phyloP scores from a whole-genome alignment of 805 yeast genomes.

The Candida oleophila region DNA sequence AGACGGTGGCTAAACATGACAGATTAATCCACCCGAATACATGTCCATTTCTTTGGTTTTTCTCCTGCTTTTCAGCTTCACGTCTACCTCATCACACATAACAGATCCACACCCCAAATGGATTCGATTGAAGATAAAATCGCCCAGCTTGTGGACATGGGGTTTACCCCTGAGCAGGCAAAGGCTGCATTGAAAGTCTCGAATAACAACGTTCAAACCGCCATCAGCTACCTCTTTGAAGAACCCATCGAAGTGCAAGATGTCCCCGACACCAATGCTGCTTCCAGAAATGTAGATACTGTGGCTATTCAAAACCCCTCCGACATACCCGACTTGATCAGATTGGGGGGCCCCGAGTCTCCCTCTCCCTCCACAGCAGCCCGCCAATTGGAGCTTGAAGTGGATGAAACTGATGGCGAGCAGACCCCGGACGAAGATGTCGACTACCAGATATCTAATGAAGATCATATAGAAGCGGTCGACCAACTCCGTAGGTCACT shows the following conservation, averaged over 20 bases:
- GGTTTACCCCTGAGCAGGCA: conserved; percentile 37
- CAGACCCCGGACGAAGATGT: conserved; percentile 4
- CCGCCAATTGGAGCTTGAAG: neutral
- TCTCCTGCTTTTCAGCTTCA: too few species aligned
- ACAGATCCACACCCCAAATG: too few species aligned
- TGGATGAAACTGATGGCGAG: conserved; percentile 1
- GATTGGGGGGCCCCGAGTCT: neutral
- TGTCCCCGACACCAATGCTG: neutral
- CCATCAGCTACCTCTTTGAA: conserved; percentile 34
- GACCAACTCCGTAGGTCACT: neutral
- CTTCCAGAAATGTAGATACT: conserved; percentile 13
- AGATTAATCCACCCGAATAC: too few species aligned
- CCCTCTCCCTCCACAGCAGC: neutral
- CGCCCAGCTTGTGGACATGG: conserved; percentile 35
- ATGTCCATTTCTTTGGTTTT: too few species aligned
- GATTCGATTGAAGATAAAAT: conserved; percentile 12
- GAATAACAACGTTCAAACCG: conserved; percentile 24
- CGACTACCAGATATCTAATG: neutral
- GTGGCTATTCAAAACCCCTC: conserved; percentile 27
- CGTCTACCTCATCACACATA: too few species aligned
- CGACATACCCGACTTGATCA: conserved; percentile 29
- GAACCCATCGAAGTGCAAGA: conserved; percentile 21
- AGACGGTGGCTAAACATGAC: too few species aligned
- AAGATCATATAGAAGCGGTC: neutral
- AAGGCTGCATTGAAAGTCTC: conserved; percentile 32